Evolutionary conservation across 148 eudicot species (phyloP).

Genomic region (Chenopodium suecicum): DNA sequence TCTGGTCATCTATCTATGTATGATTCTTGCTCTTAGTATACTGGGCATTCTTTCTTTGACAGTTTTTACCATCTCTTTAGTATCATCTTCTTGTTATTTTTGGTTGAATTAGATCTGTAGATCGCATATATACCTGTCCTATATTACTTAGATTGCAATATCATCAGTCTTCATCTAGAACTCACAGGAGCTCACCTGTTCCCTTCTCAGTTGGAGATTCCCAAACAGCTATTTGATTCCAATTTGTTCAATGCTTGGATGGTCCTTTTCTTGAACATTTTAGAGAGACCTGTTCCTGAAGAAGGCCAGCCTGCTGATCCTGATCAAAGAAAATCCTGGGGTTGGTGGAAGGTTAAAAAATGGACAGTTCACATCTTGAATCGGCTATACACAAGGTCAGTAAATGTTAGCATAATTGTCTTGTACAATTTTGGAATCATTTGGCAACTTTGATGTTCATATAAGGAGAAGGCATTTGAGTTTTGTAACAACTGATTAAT

Average conservation of each 20-base stretch:
- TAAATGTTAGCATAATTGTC: background rate
- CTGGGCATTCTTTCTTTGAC: background rate
- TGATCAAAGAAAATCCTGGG: constrained; percentile 94
- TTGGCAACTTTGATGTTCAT: background rate
- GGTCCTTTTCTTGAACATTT: constrained; percentile 77
- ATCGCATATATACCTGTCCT: background rate
- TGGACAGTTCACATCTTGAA: constrained; percentile 98
- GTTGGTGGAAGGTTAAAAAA: constrained; percentile 99
- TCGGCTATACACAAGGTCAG: constrained; percentile 87
- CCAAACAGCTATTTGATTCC: constrained; percentile 83
- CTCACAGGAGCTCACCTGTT: constrained; percentile 2
- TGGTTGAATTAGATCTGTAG: background rate
- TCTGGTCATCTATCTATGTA: constrained; percentile 98
- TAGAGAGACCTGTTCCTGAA: constrained; percentile 95
- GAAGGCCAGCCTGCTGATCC: constrained; percentile 96
- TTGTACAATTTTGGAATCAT: background rate
- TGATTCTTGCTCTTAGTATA: constrained; percentile 24
- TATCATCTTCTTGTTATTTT: background rate
- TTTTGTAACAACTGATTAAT: too few relatives aligned
- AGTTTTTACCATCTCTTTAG: background rate
- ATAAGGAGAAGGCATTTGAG: background rate
- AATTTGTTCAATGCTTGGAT: constrained; percentile 95
- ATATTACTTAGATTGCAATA: background rate
- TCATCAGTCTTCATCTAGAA: background rate
- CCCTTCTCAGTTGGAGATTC: constrained; percentile 81